Conservation (phyloP, 2,329 filamentous ascomycete genomes). For the Penicillium verrucosum region DNA sequence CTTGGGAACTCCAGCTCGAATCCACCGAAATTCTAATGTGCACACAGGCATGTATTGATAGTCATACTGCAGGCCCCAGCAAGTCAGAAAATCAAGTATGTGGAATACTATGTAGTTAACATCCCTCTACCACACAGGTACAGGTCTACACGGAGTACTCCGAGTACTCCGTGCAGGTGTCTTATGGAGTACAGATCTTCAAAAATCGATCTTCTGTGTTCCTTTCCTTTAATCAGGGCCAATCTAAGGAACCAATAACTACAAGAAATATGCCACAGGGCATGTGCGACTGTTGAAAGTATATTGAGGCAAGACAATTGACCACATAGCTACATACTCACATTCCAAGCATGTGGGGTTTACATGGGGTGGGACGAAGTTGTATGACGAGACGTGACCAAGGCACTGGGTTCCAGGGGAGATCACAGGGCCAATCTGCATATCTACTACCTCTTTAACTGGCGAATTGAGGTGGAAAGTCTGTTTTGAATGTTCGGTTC, state of each 20-base stretch:
- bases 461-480: not conserved
- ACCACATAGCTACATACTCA: not conserved
- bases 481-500: not conserved
- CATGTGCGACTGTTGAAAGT: not conserved
- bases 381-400: slow-evolving; percentile 2
- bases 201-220: not conserved
- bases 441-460: not conserved
- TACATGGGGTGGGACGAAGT: not conserved
- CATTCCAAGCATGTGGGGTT: not conserved
- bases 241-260: not conserved
- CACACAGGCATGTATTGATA: not conserved
- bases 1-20: not conserved
- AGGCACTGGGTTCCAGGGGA: not conserved
- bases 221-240: not conserved
- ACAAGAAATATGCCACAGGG: not conserved
- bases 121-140: not conserved
- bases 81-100: not conserved
- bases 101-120: not conserved
- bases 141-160: not conserved
- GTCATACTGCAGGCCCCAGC: slow-evolving; percentile 7
- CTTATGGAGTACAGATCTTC: not conserved
- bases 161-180: not conserved
- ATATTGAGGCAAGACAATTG: not conserved
- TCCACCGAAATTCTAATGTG: not conserved
- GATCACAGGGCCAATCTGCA: not conserved